Evolutionary conservation across 2,329 filamentous ascomycete genomes (phyloP).

Genomic region (Fusarium caatingaense): DNA sequence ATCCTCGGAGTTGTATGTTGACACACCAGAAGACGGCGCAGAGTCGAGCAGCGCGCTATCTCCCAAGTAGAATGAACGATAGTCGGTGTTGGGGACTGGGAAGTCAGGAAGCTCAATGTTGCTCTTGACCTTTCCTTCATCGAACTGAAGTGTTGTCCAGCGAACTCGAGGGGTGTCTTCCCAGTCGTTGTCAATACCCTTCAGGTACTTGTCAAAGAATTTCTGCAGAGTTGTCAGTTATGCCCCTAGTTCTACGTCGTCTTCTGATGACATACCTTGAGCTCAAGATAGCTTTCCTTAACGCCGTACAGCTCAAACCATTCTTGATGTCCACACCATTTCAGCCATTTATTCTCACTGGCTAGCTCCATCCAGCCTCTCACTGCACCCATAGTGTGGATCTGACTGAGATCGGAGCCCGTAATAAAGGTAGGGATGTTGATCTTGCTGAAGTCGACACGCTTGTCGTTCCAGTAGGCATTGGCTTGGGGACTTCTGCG

Average conservation of each 20-base stretch:
- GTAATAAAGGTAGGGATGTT: conserved; percentile 34
- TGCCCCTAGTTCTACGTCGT: fast-evolving
- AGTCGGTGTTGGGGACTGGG: conserved; percentile 18
- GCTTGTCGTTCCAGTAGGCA: conserved; percentile 21
- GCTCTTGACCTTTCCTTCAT: conserved; percentile 31
- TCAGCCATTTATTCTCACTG: conserved; percentile 39
- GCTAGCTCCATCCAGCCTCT: conserved; percentile 37
- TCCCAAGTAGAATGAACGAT: conserved; percentile 16
- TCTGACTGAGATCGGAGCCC: conserved; percentile 38
- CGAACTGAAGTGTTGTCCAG: conserved; percentile 39
- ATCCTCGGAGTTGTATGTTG: conserved; percentile 25
- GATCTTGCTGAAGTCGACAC: conserved; percentile 31
- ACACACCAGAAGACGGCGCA: background rate
- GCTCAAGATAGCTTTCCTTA: conserved; percentile 20
- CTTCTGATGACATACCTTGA: background rate
- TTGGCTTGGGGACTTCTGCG: conserved; percentile 1
- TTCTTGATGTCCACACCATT: conserved; percentile 37
- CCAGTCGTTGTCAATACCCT: conserved; percentile 36
- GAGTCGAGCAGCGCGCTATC: background rate
- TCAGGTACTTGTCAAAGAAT: conserved; percentile 41
- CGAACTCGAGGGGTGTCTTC: conserved; percentile 38
- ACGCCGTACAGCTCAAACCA: conserved; percentile 32
- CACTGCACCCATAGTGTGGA: conserved; percentile 41
- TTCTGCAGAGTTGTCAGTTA: background rate
- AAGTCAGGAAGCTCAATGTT: conserved; percentile 31